These are phyloP conservation scores for Talaromyces sp. DNA, from an alignment of 2,329 filamentous ascomycete genomes.

Conservation along the genomic window DNA sequence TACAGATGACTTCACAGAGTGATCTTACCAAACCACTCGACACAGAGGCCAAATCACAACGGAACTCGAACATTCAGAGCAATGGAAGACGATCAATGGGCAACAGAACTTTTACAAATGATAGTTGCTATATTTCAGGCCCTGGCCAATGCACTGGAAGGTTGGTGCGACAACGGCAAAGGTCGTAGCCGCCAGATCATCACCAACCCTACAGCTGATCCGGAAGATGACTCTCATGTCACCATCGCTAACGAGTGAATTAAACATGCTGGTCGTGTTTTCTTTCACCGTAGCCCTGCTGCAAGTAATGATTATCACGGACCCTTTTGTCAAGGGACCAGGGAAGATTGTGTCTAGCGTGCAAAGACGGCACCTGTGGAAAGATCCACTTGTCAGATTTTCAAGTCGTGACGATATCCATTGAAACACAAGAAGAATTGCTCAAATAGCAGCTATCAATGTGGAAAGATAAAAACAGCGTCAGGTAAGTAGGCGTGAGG, in stretches of 20 bases:
- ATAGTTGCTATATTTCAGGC: not conserved
- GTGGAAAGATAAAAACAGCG: not conserved
- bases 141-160: constrained; percentile 4
- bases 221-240: constrained; percentile 3
- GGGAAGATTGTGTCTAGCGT: constrained; percentile 7
- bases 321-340: constrained; percentile 6
- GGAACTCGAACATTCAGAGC: not conserved
- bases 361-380: not conserved
- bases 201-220: constrained; percentile 2
- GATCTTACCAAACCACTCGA: not conserved
- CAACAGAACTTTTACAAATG: not conserved
- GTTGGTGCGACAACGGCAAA: not conserved
- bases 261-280: not conserved
- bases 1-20: not conserved
- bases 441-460: not conserved
- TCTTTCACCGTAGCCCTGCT: constrained; percentile 4
- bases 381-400: not conserved
- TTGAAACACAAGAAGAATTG: not conserved
- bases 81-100: not conserved
- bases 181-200: constrained; percentile 4
- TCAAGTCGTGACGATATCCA: not conserved
- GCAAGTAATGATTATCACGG: constrained; percentile 2
- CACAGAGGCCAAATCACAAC: not conserved
- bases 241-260: not conserved
- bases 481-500: not conserved